Evolutionary conservation across 1,139 yeast genomes (phyloP).

Genomic region (Lodderomyces theae): DNA sequence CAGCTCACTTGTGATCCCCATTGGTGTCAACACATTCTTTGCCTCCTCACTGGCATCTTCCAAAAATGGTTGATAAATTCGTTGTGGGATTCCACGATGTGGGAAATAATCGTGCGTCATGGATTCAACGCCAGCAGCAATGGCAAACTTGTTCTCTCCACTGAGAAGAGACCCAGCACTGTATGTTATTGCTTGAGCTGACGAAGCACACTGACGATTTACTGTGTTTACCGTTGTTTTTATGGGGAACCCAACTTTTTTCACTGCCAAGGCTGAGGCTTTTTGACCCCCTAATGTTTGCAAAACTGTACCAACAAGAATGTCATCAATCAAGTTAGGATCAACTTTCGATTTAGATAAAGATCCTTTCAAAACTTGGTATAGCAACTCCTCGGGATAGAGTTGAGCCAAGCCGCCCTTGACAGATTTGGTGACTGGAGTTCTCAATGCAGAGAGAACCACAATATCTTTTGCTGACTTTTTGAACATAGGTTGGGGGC

Average conservation of each 20-base stretch:
- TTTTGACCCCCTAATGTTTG: constrained; percentile 84
- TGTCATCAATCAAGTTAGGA: constrained; percentile 56
- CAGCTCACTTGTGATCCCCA: constrained; percentile 60
- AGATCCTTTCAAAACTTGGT: constrained; percentile 28
- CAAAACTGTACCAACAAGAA: constrained; percentile 78
- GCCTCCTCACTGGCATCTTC: constrained; percentile 20
- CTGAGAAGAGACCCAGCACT: constrained; percentile 29
- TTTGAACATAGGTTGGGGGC: constrained; percentile 13
- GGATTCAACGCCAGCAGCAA: constrained; percentile 46
- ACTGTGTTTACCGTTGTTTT: constrained; percentile 37
- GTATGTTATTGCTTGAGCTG: constrained; percentile 38
- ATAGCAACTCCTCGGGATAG: constrained; percentile 36
- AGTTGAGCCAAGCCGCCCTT: constrained; percentile 37
- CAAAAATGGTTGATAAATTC: constrained; percentile 22
- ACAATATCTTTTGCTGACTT: constrained; percentile 35
- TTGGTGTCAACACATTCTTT: constrained; percentile 40
- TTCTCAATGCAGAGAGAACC: constrained; percentile 33
- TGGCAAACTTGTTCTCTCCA: constrained; percentile 32
- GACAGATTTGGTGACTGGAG: constrained; percentile 34
- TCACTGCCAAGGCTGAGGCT: constrained; percentile 71
- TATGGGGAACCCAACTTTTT: constrained; percentile 35
- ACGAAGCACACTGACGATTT: constrained; percentile 43
- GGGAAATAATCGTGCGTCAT: constrained; percentile 45
- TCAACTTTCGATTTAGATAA: constrained; percentile 26
- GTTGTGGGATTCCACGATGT: constrained; percentile 34